Conservation (phyloP, 805 yeast species). For the Metschnikowia koreensis region DNA sequence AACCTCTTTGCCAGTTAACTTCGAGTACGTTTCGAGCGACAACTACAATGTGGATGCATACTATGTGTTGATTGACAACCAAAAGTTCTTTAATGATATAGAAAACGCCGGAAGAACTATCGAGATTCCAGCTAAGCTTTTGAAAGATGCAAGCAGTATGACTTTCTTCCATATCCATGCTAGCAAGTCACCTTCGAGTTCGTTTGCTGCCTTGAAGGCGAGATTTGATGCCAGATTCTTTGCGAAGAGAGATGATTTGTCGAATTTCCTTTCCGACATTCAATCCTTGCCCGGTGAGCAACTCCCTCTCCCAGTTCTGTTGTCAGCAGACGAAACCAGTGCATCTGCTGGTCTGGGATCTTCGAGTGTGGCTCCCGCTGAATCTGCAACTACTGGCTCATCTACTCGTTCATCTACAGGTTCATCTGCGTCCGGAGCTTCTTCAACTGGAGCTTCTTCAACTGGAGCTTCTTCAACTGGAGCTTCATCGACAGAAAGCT, state of each 20-base stretch:
- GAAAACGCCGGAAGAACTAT: conserved; percentile 29
- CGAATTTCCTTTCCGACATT: conserved; percentile 22
- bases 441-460: too few relatives aligned
- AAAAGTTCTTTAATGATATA: conserved; percentile 34
- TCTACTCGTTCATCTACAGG: too few relatives aligned
- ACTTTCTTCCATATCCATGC: conserved; percentile 31
- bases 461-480: too few relatives aligned
- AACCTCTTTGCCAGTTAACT: conserved; percentile 22
- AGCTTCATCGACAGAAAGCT: background rate
- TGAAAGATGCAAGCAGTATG: conserved; percentile 22
- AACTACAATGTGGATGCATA: conserved; percentile 35
- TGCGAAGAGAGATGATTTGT: conserved; percentile 29
- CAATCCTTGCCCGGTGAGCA: conserved; percentile 26
- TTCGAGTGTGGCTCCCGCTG: too few relatives aligned
- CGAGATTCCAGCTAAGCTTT: conserved; percentile 29
- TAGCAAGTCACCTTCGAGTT: conserved; percentile 32
- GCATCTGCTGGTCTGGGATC: conserved; percentile 5
- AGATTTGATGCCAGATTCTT: conserved; percentile 27
- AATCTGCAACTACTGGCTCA: background rate
- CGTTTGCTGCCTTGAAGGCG: conserved; percentile 39
- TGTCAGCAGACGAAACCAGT: conserved; percentile 12
- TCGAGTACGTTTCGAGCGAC: conserved; percentile 25
- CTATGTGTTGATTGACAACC: conserved; percentile 26
- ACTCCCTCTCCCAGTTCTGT: conserved; percentile 12
- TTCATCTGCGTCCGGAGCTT: too few relatives aligned